Evolutionary conservation across 2,329 filamentous ascomycete species (phyloP).

Genomic region (Aureobasidium sp.): DNA sequence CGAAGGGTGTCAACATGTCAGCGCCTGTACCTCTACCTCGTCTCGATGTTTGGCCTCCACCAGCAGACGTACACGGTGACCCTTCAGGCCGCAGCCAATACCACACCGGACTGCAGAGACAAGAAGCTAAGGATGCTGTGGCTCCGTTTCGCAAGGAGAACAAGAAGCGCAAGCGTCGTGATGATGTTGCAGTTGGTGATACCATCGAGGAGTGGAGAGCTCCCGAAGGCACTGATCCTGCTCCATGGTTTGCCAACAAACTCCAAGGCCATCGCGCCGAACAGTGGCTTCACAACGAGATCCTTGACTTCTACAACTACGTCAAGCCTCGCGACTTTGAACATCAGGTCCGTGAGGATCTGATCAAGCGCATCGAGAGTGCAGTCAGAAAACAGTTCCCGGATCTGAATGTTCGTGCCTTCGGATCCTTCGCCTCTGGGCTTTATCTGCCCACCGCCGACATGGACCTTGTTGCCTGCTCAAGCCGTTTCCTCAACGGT

Average conservation of each 20-base stretch:
- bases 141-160: not conserved
- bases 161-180: slow-evolving; percentile 56
- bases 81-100: not conserved
- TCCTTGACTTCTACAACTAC: slow-evolving; percentile 80
- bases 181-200: slow-evolving; percentile 15
- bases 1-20: not conserved
- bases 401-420: slow-evolving; percentile 59
- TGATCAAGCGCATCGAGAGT: slow-evolving; percentile 60
- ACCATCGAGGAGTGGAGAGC: slow-evolving; percentile 37
- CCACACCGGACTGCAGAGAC: not conserved
- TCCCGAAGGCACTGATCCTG: slow-evolving; percentile 29
- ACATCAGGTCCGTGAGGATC: slow-evolving; percentile 59
- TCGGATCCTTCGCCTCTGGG: slow-evolving; percentile 87
- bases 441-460: slow-evolving; percentile 70
- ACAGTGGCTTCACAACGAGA: slow-evolving; percentile 65
- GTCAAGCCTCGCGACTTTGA: slow-evolving; percentile 72
- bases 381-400: slow-evolving; percentile 41
- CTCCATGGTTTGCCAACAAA: slow-evolving; percentile 50
- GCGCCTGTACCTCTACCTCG: not conserved
- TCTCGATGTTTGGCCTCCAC: slow-evolving; percentile 14
- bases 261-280: slow-evolving; percentile 37
- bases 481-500: slow-evolving; percentile 47
- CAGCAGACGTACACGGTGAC: slow-evolving; percentile 15
- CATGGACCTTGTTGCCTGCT: slow-evolving; percentile 84
- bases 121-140: slow-evolving; percentile 7